Evolutionary conservation across 1,284 basidiomycete genomes (phyloP), one percentile per base, ranked within the genome.

Genomic region (Kwoniella shivajii): DNA sequence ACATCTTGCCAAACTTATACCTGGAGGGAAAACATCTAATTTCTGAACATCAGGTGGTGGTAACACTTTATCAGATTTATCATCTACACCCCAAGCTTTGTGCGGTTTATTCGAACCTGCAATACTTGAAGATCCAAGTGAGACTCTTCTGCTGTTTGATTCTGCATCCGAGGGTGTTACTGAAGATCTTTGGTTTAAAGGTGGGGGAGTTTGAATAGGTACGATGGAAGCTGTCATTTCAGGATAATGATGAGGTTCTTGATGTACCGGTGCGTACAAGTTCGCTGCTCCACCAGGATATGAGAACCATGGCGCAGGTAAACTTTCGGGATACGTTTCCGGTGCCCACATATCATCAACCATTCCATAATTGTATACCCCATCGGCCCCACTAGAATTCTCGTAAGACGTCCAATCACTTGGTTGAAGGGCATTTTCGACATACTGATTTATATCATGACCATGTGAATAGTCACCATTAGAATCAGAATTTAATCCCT

Each of bases 31-130:
- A 14, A 69, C 65, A 34, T 64, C 60, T 16, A 56, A 20, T 11
- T 47, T 42, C 4, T 56, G 50, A 3, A 20, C 27, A 33, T 46
- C 30, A 3, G 60, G 56, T 24, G 45, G 46, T 4, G 51, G 57
- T 6, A 56, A 29, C 2, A 59, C 58, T 24, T 63, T 61, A 51
- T 71, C 65, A 38, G 60, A 52, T 33, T 70, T 63, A n/a, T 63
- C 69, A 49, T 75, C 74, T 13, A 78, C 71, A 30, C 76, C 76
- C 76, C 76, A 78, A 0, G 76, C 74, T 50, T 73, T 72, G 63
- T 76, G 75, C 16, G 64, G 61, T 48, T 65, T 69, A n/a, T 49
- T 55, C n/a, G 26, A 30, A 9, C 16, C 33, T 2, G 58, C 20
- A 10, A 30, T n/a, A 11, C 9, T 29, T 7, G 56, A 55, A 4